phyloP scores from a whole-genome alignment of 2,329 filamentous ascomycete species.

The Pestalotiopsis sp. region DNA sequence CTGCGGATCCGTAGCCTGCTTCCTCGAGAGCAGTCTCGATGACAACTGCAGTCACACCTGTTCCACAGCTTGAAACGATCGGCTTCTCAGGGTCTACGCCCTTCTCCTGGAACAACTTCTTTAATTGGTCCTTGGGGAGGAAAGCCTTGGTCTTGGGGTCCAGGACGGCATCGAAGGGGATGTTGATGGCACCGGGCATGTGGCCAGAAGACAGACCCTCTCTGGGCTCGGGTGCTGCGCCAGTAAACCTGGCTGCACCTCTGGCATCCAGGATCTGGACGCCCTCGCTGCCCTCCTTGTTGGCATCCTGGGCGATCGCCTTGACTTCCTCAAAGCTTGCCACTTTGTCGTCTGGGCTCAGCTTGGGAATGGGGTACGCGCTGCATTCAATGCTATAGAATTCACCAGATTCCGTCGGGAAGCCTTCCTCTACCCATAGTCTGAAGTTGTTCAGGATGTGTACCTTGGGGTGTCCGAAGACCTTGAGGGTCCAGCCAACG shows the following conservation, averaged over 20 bases:
- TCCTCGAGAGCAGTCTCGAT: constrained; percentile 84
- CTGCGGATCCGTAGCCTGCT: constrained; percentile 70
- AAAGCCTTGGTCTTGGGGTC: constrained; percentile 83
- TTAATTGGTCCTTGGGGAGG: constrained; percentile 70
- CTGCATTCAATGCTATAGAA: constrained; percentile 68
- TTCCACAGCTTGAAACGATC: constrained; percentile 87
- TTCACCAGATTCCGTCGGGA: constrained; percentile 80
- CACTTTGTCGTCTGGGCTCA: constrained; percentile 62
- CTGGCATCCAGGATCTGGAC: constrained; percentile 90
- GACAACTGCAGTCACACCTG: constrained; percentile 89
- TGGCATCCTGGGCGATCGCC: constrained; percentile 72
- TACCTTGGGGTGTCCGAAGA: constrained; percentile 87
- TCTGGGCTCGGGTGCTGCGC: constrained; percentile 82
- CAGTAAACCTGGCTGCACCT: constrained; percentile 76
- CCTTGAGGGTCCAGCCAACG: constrained; percentile 88
- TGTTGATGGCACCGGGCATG: constrained; percentile 82
- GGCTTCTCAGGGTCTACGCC: constrained; percentile 78
- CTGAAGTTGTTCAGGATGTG: constrained; percentile 96
- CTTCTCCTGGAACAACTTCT: constrained; percentile 75
- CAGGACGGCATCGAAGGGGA: constrained; percentile 79
- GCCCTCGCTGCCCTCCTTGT: constrained; percentile 81
- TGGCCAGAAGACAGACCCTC: constrained; percentile 86
- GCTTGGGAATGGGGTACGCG: constrained; percentile 64
- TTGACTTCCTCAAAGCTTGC: constrained; percentile 82
- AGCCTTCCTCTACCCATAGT: constrained; percentile 84